These are phyloP conservation scores for Aspergillus carlsbadensis DNA, from an alignment of 495 filamentous ascomycete genomes.

Conservation along the genomic window DNA sequence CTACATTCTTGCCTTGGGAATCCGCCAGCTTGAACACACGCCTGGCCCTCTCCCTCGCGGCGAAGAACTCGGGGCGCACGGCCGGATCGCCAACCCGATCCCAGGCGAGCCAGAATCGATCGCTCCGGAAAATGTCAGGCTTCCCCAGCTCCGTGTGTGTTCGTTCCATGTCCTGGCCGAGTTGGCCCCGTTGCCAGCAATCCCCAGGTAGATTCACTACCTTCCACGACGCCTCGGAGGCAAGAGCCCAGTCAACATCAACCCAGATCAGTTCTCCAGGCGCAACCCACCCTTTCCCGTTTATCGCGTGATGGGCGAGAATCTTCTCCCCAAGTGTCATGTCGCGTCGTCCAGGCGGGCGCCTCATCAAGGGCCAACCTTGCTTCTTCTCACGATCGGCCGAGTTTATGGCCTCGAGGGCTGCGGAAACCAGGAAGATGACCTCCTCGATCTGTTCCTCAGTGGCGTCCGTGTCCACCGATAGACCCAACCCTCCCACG, in stretches of 20 bases:
- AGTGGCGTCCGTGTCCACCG: not conserved
- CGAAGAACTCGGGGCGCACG: too few species aligned
- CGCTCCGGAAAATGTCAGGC: too few species aligned
- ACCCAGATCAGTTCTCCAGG: slow-evolving; percentile 34
- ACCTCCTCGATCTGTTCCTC: not conserved
- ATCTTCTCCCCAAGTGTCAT: not conserved
- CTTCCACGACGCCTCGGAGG: slow-evolving; percentile 12
- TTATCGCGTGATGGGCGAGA: slow-evolving; percentile 32
- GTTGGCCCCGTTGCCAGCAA: not conserved
- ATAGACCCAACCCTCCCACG: not conserved
- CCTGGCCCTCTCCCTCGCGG: too few species aligned
- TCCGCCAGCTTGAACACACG: too few species aligned
- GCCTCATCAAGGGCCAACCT: too few species aligned
- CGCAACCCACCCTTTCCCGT: slow-evolving; percentile 25
- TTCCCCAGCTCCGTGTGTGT: not conserved
- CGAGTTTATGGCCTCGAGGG: not conserved
- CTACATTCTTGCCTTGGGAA: too few species aligned
- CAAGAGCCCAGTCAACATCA: slow-evolving; percentile 36
- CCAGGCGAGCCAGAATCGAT: too few species aligned
- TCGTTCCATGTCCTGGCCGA: not conserved
- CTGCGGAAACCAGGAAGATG: not conserved
- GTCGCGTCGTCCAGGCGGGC: not conserved
- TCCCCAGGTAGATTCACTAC: not conserved
- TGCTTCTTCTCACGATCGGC: not conserved
- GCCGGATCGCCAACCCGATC: too few species aligned